Base-by-base conservation (phyloP, 306 rosid genomes). In the Cicer cuneatum region DNA sequence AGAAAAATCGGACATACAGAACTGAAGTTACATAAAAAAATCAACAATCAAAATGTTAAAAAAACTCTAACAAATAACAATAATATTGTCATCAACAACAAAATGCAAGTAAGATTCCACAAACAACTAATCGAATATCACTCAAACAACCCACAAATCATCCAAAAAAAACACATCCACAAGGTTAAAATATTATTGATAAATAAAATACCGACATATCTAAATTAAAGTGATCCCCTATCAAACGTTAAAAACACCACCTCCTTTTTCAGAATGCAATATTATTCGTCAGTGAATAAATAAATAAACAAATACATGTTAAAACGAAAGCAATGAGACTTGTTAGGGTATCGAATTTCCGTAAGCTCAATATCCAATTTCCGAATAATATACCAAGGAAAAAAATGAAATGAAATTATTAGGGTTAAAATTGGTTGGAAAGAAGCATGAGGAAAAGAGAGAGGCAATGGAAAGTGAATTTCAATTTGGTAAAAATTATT, bases 21-120 rank as follows among this genome's bases (percentile, higher is more conserved):
- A 29, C 35, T 3, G 35, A 29, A 12, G 12, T 0, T 48, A 60
- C 21, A 60, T 35, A 60, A 61, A 4, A 7, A 14, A 37, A 43
- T 56, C n/a, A 51, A 64, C 12, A 6, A 71, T 54, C 49, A 71
- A 71, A 66, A 5, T 53, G 66, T 52, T 10, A 13, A 19, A 71
- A 41, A 69, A 52, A 38, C 12, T 35, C 18, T 9, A 58, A 58
- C 5, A 69, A 7, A 12, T 9, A 58, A 58, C 5, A 69, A 7
- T 5, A 69, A 54, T 54, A 7, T 54, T 8, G 60, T n/a, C 65
- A 40, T 8, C 65, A 39, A 41, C 76, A 42, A 69, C 64, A 58
- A 14, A 39, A 47, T 14, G 57, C 71, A 78, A 71, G 61, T 37
- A 69, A 77, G 46, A 77, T 48, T 10, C 45, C 43, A 62, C 48